Conservation (phyloP, 306 rosid genomes). For the Morella rubra region DNA sequence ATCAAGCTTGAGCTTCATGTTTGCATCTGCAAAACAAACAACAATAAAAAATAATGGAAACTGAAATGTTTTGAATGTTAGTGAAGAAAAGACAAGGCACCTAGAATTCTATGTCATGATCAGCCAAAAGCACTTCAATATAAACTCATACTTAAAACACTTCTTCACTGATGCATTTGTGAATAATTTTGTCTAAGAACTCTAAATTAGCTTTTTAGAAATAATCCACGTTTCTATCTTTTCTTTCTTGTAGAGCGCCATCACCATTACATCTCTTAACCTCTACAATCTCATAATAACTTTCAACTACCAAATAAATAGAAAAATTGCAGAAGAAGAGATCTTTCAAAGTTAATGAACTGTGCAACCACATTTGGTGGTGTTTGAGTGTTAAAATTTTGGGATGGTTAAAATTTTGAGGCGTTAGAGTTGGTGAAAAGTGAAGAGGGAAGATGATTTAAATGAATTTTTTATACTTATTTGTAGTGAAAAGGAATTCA, state of each 20-base stretch:
- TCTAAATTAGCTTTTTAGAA: not conserved
- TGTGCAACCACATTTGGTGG: not conserved
- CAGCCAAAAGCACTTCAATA: slow-evolving; percentile 18
- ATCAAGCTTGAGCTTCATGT: slow-evolving; percentile 64
- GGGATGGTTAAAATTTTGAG: no score
- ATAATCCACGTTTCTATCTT: not conserved
- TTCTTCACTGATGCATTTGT: not conserved
- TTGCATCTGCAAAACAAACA: slow-evolving; percentile 54
- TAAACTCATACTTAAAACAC: slow-evolving; percentile 1
- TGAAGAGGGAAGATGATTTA: no score
- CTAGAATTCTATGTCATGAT: slow-evolving; percentile 41
- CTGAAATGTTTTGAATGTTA: slow-evolving; percentile 2
- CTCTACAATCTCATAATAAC: not conserved
- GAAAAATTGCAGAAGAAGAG: not conserved
- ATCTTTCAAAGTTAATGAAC: not conserved
- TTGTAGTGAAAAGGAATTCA: not conserved
- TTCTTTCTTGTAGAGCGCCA: not conserved
- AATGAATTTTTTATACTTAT: no score
- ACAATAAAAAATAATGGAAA: slow-evolving; percentile 11
- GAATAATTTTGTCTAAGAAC: not conserved
- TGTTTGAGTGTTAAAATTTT: no score
- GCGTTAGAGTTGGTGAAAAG: no score
- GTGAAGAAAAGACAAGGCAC: slow-evolving; percentile 46
- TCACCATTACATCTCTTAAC: not conserved
- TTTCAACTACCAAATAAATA: not conserved